Evolutionary conservation across 352 stramenopile species (phyloP).

Genomic region (Pseudoperonospora humuli): DNA sequence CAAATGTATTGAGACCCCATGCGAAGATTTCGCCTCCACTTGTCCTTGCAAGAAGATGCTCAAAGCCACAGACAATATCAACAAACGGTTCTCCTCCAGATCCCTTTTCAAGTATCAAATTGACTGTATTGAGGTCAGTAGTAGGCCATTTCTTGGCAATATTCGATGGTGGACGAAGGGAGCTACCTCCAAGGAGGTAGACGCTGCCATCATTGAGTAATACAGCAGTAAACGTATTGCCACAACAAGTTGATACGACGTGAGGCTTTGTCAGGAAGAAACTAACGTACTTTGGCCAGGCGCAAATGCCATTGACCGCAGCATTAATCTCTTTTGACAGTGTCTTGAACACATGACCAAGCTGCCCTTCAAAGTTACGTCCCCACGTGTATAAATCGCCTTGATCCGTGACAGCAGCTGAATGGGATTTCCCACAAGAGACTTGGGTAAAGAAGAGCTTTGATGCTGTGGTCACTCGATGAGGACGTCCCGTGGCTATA

Average conservation of each 20-base stretch:
- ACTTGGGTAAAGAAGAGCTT: conserved; percentile 52
- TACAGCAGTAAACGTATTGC: conserved; percentile 68
- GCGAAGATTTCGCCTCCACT: conserved; percentile 41
- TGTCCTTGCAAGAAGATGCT: conserved; percentile 65
- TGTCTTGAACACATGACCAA: conserved; percentile 45
- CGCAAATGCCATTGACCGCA: conserved; percentile 46
- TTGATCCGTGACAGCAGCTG: conserved; percentile 57
- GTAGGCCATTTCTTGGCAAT: no score
- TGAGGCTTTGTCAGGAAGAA: conserved; percentile 37
- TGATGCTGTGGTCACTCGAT: conserved; percentile 29
- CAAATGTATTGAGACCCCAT: conserved; percentile 79
- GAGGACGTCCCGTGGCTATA: conserved; percentile 19
- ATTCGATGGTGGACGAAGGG: conserved; percentile 23
- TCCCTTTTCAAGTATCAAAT: conserved; percentile 25
- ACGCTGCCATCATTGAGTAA: conserved; percentile 55
- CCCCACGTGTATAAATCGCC: conserved; percentile 88
- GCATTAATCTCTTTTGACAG: conserved; percentile 27
- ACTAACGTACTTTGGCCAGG: conserved; percentile 70
- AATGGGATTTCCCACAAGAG: conserved; percentile 66
- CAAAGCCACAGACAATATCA: conserved; percentile 50
- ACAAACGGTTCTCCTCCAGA: conserved; percentile 35
- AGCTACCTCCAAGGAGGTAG: conserved; percentile 72
- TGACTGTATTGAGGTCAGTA: conserved; percentile 8
- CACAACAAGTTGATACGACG: conserved; percentile 52
- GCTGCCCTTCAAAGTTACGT: conserved; percentile 79